These are phyloP conservation scores for Cystobasidium tubakii DNA, from an alignment of 768 basidiomycete genomes.

Conservation along the genomic window DNA sequence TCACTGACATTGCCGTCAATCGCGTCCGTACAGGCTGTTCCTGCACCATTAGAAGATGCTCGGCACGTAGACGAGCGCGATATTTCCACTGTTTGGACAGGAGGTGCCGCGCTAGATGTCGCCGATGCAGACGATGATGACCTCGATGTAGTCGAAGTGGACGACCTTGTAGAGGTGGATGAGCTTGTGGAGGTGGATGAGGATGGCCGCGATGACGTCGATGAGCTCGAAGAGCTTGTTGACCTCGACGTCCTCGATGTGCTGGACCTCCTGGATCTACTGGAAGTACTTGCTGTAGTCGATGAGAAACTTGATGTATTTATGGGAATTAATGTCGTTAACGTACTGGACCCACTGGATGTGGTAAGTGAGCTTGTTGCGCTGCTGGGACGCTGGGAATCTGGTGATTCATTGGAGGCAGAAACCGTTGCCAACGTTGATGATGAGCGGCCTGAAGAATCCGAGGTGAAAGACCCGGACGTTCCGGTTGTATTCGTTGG, in stretches of 20 bases:
- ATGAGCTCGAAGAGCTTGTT: background rate
- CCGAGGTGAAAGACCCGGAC: too few relatives aligned
- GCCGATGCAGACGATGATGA: slow-evolving; percentile 16
- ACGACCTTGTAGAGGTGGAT: background rate
- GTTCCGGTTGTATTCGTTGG: too few relatives aligned
- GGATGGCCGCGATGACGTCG: background rate
- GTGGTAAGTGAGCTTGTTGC: too few relatives aligned
- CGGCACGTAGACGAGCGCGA: background rate
- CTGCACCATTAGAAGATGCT: background rate
- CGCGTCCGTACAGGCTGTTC: background rate
- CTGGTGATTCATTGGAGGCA: too few relatives aligned
- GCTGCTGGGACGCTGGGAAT: too few relatives aligned
- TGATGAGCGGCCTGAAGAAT: too few relatives aligned
- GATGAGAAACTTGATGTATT: background rate
- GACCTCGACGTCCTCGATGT: background rate
- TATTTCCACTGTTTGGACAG: background rate
- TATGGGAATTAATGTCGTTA: background rate
- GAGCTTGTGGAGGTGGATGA: too few relatives aligned
- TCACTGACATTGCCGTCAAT: background rate
- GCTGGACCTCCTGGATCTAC: background rate
- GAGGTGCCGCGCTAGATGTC: background rate
- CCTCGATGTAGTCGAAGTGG: background rate
- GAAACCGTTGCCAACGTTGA: too few relatives aligned
- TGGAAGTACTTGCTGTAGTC: background rate
- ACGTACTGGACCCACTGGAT: background rate